Base-by-base conservation (phyloP, 164 flowering plant genomes). In the Warburgia ugandensis region DNA sequence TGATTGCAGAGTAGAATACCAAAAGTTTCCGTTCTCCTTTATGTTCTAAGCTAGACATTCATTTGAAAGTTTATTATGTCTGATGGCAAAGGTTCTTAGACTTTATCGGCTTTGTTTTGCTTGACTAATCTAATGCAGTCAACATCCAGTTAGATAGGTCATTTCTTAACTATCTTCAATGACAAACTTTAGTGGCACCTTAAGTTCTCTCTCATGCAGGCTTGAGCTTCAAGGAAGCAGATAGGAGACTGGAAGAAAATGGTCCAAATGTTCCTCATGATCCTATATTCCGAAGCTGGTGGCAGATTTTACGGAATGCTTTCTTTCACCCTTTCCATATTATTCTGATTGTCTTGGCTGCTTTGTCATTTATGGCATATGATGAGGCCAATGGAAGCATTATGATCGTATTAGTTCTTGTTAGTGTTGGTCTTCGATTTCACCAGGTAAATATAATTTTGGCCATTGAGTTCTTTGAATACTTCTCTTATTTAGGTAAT, bases 221-320 rank as follows among this genome's bases (percentile, higher is more conserved):
- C 22, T 65, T 84, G 68, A 79, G 89, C 65, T 84, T 84, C 58
- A 65, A 61, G 19, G 89, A 84, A 64, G 94, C 94, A 12, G 83
- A 76, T 35, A 74, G 69, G 60, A 69, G 89, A 63, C 55, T 79
- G 61, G 64, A 42, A 55, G 89, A 79, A 70, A 67, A 35, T 46
- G 94, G 89, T n/a, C 94, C 86, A 63, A 84, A 84, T 66, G 65
- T 66, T 49, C 77, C 83, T 44, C 50, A 73, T 47, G 73, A 71
- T 42, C 64, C 76, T 58, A 45, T 58, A 45, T 77, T 76, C 55
- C 84, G 79, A 55, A 71, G 77, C 30, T 84, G 89, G 94, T 81
- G 88, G 94, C 77, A 76, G 52, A 73, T 84, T 64, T 69, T 84
- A 7, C 72, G 88, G 84, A 74, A 48, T 68, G 94, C 94, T 30